Evolutionary conservation across 108 stramenopile species (phyloP), one percentile per base, ranked within the genome.

Genomic region (Seminavis robusta): DNA sequence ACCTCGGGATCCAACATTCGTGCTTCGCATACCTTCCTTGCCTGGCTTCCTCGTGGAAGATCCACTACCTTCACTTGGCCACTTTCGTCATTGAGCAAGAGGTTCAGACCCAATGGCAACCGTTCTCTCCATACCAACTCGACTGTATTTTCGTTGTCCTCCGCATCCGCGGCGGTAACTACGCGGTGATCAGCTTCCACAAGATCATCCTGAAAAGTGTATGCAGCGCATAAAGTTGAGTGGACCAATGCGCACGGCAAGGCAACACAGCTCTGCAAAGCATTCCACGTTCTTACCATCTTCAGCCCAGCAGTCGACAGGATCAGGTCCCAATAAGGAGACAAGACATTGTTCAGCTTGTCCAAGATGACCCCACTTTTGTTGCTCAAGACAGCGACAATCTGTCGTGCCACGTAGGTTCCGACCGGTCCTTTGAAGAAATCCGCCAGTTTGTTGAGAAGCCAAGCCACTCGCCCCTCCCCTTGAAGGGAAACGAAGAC

Each of bases 21-120:
- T n/a, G 47, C 53, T 73, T 83, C 84, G 34, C 87, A 88, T 8
- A 94, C 93, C 20, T 65, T 53, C 42, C 88, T 52, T 20, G 93
- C 88, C 59, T 94, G 93, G 21, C 84, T 86, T 20, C 93, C 93
- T 41, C 93, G 52, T 10, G 93, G 93, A 56, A 94, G 87, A 59
- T 94, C 93, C 43, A 94, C 87, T n/a, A 94, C 83, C 58, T 90
- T 94, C 36, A 94, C 56, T 23, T 52, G 61, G 2, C 93, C 93
- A 56, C 80, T 80, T 25, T 84, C 73, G 50, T 94, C 86, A 48
- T 90, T 94, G 40, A 86, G 66, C 24, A 94, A 63, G 19, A 94
- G 63, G 40, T 94, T 94, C 76, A 94, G 82, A 21, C 93, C 93
- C 8, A 94, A 63, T 17, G 93, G 93, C 4, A 94, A 55, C 27